phyloP scores from a whole-genome alignment of 352 stramenopile genomes.

The Phytopythium helicoides region DNA sequence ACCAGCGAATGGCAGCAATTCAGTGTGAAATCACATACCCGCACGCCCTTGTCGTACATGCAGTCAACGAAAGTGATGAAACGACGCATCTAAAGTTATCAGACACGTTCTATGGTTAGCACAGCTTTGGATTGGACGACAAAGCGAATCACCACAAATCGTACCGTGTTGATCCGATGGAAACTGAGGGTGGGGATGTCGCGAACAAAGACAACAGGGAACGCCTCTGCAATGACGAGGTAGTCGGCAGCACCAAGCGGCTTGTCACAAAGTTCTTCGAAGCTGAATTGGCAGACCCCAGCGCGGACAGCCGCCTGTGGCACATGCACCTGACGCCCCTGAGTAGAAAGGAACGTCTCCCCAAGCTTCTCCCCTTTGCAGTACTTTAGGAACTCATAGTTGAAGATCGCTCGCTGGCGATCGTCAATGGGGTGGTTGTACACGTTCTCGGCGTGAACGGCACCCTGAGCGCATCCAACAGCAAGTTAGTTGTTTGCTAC shows the following conservation, averaged over 20 bases:
- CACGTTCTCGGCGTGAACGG: conserved; percentile 60
- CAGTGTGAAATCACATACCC: conserved; percentile 28
- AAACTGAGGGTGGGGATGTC: conserved; percentile 89
- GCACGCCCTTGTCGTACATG: conserved; percentile 93
- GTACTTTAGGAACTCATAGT: conserved; percentile 63
- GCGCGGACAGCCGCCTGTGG: conserved; percentile 47
- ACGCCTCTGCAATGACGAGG: conserved; percentile 87
- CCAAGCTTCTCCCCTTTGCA: conserved; percentile 49
- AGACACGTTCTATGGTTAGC: too few relatives aligned
- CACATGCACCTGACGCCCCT: conserved; percentile 65
- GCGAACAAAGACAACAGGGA: conserved; percentile 89
- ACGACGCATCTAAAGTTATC: conserved; percentile 60
- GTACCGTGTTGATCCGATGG: conserved; percentile 86
- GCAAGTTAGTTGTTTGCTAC: not conserved
- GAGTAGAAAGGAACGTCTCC: conserved; percentile 52
- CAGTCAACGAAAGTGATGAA: conserved; percentile 99
- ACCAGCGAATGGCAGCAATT: too few relatives aligned
- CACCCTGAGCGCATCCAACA: conserved; percentile 15
- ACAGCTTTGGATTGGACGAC: too few relatives aligned
- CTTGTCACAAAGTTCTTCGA: conserved; percentile 94
- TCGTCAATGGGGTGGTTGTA: conserved; percentile 60
- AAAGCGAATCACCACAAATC: not conserved
- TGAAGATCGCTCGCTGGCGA: conserved; percentile 49
- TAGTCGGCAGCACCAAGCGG: conserved; percentile 95
- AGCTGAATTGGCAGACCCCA: conserved; percentile 90